Base-by-base conservation (phyloP, 2,329 filamentous ascomycete species). In the Aspergillus piperis region DNA sequence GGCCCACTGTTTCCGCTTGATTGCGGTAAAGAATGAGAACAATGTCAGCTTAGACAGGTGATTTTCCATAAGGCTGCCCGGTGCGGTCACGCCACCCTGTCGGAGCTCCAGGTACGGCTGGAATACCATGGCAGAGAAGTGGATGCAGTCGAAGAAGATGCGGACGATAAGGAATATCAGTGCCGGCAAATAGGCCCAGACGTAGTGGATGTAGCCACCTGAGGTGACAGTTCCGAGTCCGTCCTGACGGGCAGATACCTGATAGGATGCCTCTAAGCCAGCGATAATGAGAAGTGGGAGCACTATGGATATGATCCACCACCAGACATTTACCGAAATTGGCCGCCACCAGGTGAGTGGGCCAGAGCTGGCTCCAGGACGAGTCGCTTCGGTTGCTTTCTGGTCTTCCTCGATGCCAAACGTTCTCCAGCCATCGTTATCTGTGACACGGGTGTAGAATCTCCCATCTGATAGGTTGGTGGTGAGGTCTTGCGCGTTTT, bases 11-110 rank as follows among this genome's bases (percentile, higher is more conserved):
- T n/a, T 13, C 5, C 47, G 23, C 17, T 25, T 17, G 25, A 68
- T 48, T 0, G 76, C 78, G 8, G 82, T 88, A 76, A 87, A 86
- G 62, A 81, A 82, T 61, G 83, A 79, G 3, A 87, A 85, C 59
- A 77, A 79, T 30, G 78, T 59, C 7, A 68, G 49, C 42, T 68
- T 67, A 30, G 62, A 59, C 6, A 65, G 61, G 11, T 68, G 63
- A 19, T 68, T 64, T 27, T 66, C 62, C 25, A 65, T 58, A 15
- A 69, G 60, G n/a, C 57, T 64, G 23, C 51, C 57, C 7, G 62
- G 48, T 38, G 63, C 38, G 0, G 60, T 49, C 39, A 58, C 57
- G 4, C 30, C 57, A 17, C 61, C 62, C 8, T 54, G 54, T 8
- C 55, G 54, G 17, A 69, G 62, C 10, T 52, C 30, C 15, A 60